Evolutionary conservation across 345 rosid species (phyloP).

Genomic region (Cardamine occulta): DNA sequence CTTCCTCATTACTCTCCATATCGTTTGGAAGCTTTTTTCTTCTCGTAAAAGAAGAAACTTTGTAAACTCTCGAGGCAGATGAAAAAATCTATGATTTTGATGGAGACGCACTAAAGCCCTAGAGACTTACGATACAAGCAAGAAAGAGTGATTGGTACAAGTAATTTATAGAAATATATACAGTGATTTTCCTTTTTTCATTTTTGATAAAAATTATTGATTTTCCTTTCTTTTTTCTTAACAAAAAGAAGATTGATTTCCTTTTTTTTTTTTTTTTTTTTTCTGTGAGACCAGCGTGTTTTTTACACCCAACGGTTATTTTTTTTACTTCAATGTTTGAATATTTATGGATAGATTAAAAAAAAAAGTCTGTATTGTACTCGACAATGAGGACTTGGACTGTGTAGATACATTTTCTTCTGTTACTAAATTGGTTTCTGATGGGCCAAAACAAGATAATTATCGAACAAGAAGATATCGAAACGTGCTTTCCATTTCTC

Average conservation of each 20-base stretch:
- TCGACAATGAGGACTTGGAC: no score
- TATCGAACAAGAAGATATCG: no score
- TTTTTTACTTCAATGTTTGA: no score
- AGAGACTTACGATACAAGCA: not conserved
- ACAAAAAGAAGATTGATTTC: no score
- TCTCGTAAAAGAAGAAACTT: not conserved
- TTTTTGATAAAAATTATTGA: not conserved
- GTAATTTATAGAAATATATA: no score
- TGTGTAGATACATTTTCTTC: no score
- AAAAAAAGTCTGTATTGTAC: no score
- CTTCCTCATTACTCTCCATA: constrained; percentile 47
- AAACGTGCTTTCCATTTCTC: no score
- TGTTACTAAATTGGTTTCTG: no score
- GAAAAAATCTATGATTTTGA: not conserved
- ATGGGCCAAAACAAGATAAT: no score
- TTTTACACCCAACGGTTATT: not conserved
- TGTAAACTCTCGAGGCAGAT: not conserved
- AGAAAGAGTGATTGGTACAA: not conserved
- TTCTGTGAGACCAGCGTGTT: not conserved
- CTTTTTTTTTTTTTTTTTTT: no score
- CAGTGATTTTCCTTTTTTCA: not conserved
- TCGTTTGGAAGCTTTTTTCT: not conserved
- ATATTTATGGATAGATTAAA: no score
- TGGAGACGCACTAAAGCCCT: not conserved
- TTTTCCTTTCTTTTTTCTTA: not conserved